Percentiles rank a stretch among this genome's conserved stretches.
These are phyloP conservation scores for Lactarius psammicola DNA, from an alignment of 768 basidiomycete species.

Conservation along the genomic window DNA sequence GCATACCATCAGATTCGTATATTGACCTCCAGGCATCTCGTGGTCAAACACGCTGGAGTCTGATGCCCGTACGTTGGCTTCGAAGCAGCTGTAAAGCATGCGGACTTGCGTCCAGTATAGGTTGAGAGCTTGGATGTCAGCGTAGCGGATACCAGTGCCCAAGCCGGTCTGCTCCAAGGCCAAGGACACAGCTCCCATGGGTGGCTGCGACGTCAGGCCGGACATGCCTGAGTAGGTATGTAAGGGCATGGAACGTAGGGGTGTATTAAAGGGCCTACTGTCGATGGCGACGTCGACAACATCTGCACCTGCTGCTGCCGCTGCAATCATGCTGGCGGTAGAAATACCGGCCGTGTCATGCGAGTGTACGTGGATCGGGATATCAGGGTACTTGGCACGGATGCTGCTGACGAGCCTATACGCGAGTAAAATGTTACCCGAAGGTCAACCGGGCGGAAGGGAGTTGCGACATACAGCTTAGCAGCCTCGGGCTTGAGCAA, in stretches of 20 bases:
- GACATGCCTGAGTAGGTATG: constrained; percentile 74
- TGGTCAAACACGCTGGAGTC: constrained; percentile 99
- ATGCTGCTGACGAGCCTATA: constrained; percentile 88
- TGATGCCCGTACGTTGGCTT: constrained; percentile 95
- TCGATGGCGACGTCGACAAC: constrained; percentile 98
- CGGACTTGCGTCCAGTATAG: constrained; percentile 98
- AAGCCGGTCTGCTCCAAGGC: constrained; percentile 92
- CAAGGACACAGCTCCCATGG: constrained; percentile 96
- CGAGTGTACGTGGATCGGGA: constrained; percentile 99
- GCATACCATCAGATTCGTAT: constrained; percentile 87
- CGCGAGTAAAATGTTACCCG: constrained; percentile 6
- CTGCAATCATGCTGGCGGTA: constrained; percentile 94
- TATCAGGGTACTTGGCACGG: constrained; percentile 92
- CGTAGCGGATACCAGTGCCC: constrained; percentile 95
- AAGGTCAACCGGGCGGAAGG: constrained; percentile 12
- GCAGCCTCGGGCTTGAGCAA: constrained; percentile 94
- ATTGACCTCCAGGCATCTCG: constrained; percentile 99
- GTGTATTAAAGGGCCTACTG: constrained; percentile 52
- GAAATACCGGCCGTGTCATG: constrained; percentile 99
- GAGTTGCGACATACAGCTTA: constrained; percentile 59
- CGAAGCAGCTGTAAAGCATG: constrained; percentile 93
- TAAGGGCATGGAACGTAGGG: constrained; percentile 22
- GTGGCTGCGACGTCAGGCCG: constrained; percentile 95
- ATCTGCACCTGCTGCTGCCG: constrained; percentile 95
- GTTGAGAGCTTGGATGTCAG: constrained; percentile 96